Base-by-base conservation (phyloP, 163 green algal species). In the Chlamydomonas reinhardtii region DNA sequence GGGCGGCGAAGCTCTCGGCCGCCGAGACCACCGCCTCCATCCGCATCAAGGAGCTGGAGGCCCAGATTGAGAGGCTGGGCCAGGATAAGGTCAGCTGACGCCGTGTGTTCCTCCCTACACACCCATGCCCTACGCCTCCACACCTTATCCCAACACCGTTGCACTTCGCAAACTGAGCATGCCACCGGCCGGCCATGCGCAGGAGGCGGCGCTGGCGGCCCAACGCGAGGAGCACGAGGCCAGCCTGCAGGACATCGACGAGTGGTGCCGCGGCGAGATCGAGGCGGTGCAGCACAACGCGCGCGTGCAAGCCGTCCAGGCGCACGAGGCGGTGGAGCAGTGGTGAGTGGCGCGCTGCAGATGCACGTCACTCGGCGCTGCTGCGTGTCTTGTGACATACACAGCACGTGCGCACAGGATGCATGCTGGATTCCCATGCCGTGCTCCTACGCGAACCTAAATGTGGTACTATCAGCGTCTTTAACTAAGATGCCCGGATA, bases 241-340 rank as follows among this genome's bases (percentile, higher is more conserved):
- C n/a, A 37, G 16, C 32, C 61, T 82, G 37, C 59, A 75, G 82
- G 82, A 87, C 37, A 31, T 81, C 0, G 82, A 87, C n/a, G 82
- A 87, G 37, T 87, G 71, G 72, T 87, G 82, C 72, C 82, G 72
- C 12, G 82, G 72, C 25, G 82, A 87, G 72, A 69, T 87, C 17
- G 82, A 87, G 39, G 82, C 82, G 73, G 82, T 87, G 72, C 82
- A 74, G 72, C 72, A 81, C 61, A 82, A 73, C 24, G 72, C 82
- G 17, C 82, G 59, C 6, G 14, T 12, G 39, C 82, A 87, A 62
- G 59, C 79, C 34, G 72, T 62, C 12, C 61, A 82, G 43, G 82
- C 82, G 22, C 82, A 87, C 31, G 37, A 39, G 29, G 72, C 52
- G 9, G 82, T 87, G 17, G 17, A 74, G 59, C 48, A 66, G 59